Evolutionary conservation across 2,329 filamentous ascomycete genomes (phyloP), one percentile per base, ranked within the genome.

Genomic region (Domatiomyces catenatus): DNA sequence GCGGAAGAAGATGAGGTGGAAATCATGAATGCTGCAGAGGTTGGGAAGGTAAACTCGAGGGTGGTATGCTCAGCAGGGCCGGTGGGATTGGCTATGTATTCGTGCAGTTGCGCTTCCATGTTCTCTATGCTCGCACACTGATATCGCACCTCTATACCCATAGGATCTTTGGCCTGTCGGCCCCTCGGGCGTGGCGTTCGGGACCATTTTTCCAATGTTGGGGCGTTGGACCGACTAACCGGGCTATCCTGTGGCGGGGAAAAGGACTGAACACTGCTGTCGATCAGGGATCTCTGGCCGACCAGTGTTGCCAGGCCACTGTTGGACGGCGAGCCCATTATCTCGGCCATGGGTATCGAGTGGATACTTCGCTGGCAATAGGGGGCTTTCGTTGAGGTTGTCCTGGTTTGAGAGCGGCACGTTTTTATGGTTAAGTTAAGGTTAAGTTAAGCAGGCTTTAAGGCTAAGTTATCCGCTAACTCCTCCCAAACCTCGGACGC

Each of bases 121-220:
- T 58, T 54, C 42, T 59, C 56, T 7, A 52, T 26, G 32, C 51
- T 54, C 28, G 51, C 39, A 52, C 55, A 57, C 32, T 55, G 44
- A 45, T 56, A 55, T 5, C 46, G 42, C 15, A 59, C 46, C 6
- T 52, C 51, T 47, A 58, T 48, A n/a, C 47, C 56, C 15, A 55
- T 45, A 2, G 58, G 58, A 45, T 59, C 58, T 48, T 56, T 57
- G 12, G 56, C 50, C 15, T 58, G 56, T 44, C 58, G 53, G 39
- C 58, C 58, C 24, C 55, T 48, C 22, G 44, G 48, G 18, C 48
- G 50, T 28, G 18, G 17, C 8, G 39, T 45, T 26, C 19, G 49
- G 8, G 26, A 26, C 48, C 48, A 49, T 49, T 44, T 49, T 19
- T 44, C 48, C 32, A 15, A 15, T 32, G 28, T 32, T 32, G 28